These are phyloP conservation scores for Leptodontidium sp. DNA, from an alignment of 2,329 filamentous ascomycete species.

Conservation along the genomic window DNA sequence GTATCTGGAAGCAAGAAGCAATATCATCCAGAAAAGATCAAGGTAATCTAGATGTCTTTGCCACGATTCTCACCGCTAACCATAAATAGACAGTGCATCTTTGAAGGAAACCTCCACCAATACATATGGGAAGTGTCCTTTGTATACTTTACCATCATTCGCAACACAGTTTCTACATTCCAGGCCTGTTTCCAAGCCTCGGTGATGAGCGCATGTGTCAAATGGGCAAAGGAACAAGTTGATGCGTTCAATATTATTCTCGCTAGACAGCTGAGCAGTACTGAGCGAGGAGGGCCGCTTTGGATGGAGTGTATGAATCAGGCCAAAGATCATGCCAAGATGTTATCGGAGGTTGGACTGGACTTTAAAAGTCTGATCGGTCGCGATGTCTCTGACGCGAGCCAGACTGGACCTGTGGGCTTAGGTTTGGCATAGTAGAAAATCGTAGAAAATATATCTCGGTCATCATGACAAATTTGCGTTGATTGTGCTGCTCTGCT, in stretches of 20 bases:
- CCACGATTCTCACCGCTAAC: background rate
- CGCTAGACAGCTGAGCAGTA: conserved; percentile 84
- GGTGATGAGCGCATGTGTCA: conserved; percentile 94
- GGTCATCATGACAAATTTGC: conserved; percentile 3
- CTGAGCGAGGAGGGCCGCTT: conserved; percentile 76
- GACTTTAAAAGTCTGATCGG: conserved; percentile 89
- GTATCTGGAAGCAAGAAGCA: conserved; percentile 81
- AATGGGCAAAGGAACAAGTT: conserved; percentile 96
- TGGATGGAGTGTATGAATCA: conserved; percentile 87
- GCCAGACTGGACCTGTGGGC: conserved; percentile 46
- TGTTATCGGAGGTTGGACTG: conserved; percentile 85
- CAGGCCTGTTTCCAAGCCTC: conserved; percentile 84
- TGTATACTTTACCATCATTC: conserved; percentile 93
- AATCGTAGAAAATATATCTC: background rate
- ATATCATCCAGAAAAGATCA: conserved; percentile 80
- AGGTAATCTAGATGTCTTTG: conserved; percentile 63
- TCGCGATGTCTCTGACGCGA: conserved; percentile 52
- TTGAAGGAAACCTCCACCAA: conserved; percentile 89
- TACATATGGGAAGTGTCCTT: conserved; percentile 97
- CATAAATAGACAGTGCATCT: conserved; percentile 80
- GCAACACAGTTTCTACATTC: conserved; percentile 91
- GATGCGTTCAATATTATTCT: conserved; percentile 89
- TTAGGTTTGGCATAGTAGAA: conserved; percentile 45
- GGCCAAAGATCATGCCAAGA: conserved; percentile 79
- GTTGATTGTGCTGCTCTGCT: background rate